Conservation (phyloP, 129 eudicot species). For the Heracleum sosnowskyi region DNA sequence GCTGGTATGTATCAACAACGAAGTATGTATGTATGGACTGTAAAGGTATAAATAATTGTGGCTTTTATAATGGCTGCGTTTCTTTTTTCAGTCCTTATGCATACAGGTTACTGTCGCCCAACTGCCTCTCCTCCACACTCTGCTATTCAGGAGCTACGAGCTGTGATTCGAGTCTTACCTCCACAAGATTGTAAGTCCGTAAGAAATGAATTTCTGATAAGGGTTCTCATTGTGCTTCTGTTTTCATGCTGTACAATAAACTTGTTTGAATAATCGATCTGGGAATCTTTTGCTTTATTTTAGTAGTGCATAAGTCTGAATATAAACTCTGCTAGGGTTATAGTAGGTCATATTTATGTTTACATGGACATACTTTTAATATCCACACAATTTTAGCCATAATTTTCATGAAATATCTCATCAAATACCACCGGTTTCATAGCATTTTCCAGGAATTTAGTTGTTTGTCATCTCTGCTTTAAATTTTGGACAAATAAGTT, state of each 20-base stretch:
- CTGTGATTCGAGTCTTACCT: conserved; percentile 77
- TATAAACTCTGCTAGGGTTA: not conserved
- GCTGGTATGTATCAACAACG: conserved; percentile 46
- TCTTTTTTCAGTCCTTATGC: conserved; percentile 73
- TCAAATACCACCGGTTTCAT: not conserved
- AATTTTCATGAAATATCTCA: not conserved
- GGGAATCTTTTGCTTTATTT: not conserved
- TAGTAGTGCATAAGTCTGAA: not conserved
- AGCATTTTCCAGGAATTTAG: not conserved
- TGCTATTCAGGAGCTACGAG: conserved; percentile 79
- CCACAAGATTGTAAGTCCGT: conserved; percentile 77
- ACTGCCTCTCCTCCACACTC: conserved; percentile 93
- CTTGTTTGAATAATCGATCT: not conserved
- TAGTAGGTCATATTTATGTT: no score
- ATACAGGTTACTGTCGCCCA: conserved; percentile 92
- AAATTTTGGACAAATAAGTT: not conserved
- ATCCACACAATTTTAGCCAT: no score
- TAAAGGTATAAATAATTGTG: not conserved
- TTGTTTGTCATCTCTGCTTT: not conserved
- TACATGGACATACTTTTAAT: not conserved
- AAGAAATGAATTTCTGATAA: not conserved
- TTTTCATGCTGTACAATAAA: not conserved
- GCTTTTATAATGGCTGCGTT: not conserved
- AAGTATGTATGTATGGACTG: not conserved
- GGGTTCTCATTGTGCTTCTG: not conserved